Base-by-base conservation (phyloP, 2,329 filamentous ascomycete genomes). In the Fusarium sp. region DNA sequence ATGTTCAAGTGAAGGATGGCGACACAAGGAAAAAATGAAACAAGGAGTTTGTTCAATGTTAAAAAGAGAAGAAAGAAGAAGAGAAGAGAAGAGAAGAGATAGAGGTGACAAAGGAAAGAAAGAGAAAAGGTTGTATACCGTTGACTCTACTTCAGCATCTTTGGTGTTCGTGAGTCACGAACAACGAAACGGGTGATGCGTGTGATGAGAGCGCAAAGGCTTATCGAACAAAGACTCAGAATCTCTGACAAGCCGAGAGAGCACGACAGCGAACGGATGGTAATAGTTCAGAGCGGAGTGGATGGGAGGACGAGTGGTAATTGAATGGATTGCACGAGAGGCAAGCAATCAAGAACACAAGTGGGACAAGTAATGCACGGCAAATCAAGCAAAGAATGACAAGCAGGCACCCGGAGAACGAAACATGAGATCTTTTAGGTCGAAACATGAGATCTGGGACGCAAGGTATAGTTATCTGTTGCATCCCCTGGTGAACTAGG, bases 91-190 rank as follows among this genome's bases (percentile, higher is more conserved):
- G 49, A 32, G 20, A 32, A 43, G 11, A 54, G 22, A 38, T 34
- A 38, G 60, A 62, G 22, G 63, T 57, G 49, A 65, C 63, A 67
- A 74, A 62, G 63, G 60, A 61, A 70, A 68, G 66, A 59, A 66
- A 58, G 38, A 58, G 40, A 40, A 63, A 67, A 66, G 45, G 59
- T 54, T 67, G 57, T 72, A 53, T 66, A 71, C 61, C 66, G 56
- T 59, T 65, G 53, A 45, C 53, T 68, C 63, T 71, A 73, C 32
- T 63, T 73, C 50, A 61, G 66, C 74, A 76, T 76, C 43, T 66
- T 52, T 65, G 52, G 68, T 67, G 64, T 69, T 74, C 47, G 73
- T 74, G 74, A 76, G 53, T 76, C 74, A 76, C 74, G 69, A 72
- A 73, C 70, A 69, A 67, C 42, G 24, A 57, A 69, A 67, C 42